Evolutionary conservation across 805 yeast genomes (phyloP).

Genomic region (Metahyphopichia silvanorum): DNA sequence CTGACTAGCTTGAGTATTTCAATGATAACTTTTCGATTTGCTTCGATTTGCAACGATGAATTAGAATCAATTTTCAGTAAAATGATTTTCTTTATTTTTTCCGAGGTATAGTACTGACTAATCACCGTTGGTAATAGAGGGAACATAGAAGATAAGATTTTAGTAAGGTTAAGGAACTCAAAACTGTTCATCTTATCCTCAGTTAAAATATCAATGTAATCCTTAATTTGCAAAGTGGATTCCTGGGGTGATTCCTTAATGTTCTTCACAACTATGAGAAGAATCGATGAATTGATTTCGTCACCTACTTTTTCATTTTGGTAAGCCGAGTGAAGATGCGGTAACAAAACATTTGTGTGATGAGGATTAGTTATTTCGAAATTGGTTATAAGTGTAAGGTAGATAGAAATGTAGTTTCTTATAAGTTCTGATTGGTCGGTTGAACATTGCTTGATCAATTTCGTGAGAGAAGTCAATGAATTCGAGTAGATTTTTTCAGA

Average conservation of each 20-base stretch:
- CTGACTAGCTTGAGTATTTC: conserved; percentile 19
- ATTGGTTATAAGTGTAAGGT: conserved; percentile 15
- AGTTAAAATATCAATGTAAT: conserved; percentile 18
- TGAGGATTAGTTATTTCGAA: conserved; percentile 14
- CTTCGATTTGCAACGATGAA: conserved; percentile 4
- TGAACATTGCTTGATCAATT: no score
- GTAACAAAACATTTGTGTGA: conserved; percentile 18
- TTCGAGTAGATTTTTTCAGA: no score
- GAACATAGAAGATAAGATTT: conserved; percentile 19
- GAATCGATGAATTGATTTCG: conserved; percentile 11
- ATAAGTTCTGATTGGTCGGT: no score
- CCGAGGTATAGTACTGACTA: conserved; percentile 18
- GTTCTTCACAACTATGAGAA: conserved; percentile 19
- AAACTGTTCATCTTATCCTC: conserved; percentile 3
- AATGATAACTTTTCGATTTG: conserved; percentile 4
- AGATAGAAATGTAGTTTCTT: conserved; percentile 14
- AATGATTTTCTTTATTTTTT: conserved; percentile 13
- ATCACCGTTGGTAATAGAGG: conserved; percentile 24
- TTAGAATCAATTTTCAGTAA: conserved; percentile 8
- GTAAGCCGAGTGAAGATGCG: conserved; percentile 12
- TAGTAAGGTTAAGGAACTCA: conserved; percentile 18
- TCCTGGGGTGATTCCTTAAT: conserved; percentile 12
- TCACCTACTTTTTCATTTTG: no score
- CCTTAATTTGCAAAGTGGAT: conserved; percentile 13
- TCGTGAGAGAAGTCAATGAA: no score